Conservation (phyloP, 1,284 basidiomycete species). For the Trametes versicolor region DNA sequence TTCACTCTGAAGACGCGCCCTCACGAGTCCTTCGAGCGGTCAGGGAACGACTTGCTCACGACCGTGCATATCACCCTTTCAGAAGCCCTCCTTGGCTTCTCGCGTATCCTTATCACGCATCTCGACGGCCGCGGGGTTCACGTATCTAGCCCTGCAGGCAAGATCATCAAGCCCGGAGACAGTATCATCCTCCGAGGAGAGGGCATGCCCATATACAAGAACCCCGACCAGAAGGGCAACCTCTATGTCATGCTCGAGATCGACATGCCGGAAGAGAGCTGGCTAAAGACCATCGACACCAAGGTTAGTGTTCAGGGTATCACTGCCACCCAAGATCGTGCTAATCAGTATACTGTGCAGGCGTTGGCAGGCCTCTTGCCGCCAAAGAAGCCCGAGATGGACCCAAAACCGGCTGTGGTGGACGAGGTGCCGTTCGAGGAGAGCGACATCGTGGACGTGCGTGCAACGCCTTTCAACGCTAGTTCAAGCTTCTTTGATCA, state of each 20-base stretch:
- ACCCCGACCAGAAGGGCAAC: slow-evolving; percentile 77
- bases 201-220: slow-evolving; percentile 86
- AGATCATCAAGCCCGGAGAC: slow-evolving; percentile 79
- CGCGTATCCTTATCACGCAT: slow-evolving; percentile 86
- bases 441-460: slow-evolving; percentile 81
- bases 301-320: slow-evolving; percentile 50
- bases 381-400: slow-evolving; percentile 76
- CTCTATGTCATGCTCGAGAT: slow-evolving; percentile 84
- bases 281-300: slow-evolving; percentile 69
- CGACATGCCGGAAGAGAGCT: slow-evolving; percentile 84
- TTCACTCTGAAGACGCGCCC: slow-evolving; percentile 79
- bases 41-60: slow-evolving; percentile 80
- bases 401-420: slow-evolving; percentile 74
- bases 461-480: slow-evolving; percentile 76
- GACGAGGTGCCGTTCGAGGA: slow-evolving; percentile 80
- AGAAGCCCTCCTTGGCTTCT: slow-evolving; percentile 92
- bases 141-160: slow-evolving; percentile 76
- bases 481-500: slow-evolving; percentile 78
- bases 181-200: slow-evolving; percentile 82
- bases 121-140: slow-evolving; percentile 90
- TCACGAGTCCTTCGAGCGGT: slow-evolving; percentile 85
- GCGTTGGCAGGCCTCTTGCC: slow-evolving; percentile 73
- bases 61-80: slow-evolving; percentile 88
- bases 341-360: slow-evolving; percentile 48
- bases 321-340: not conserved